These are phyloP conservation scores for Hypoxylon sp. DNA, from an alignment of 2,329 filamentous ascomycete species.

Conservation along the genomic window DNA sequence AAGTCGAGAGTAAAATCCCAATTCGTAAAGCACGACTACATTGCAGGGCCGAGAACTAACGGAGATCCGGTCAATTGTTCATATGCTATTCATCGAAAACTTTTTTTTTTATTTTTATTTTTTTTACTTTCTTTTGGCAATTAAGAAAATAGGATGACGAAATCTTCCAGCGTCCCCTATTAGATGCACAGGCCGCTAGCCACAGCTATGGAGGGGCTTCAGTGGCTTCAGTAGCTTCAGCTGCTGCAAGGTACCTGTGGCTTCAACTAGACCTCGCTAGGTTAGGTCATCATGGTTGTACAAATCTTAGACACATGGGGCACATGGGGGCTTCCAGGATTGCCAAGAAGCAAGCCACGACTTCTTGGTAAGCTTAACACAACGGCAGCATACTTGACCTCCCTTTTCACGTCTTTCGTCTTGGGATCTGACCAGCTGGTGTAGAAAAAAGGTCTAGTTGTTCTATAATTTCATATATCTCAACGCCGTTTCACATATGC, in stretches of 20 bases:
- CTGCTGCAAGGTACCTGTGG: too few species aligned
- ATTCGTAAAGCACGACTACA: not conserved
- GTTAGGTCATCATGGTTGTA: not conserved
- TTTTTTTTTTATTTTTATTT: not conserved
- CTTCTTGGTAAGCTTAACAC: slow-evolving; percentile 30
- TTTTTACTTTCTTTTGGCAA: not conserved
- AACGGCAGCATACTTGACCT: slow-evolving; percentile 12
- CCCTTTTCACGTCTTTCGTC: not conserved
- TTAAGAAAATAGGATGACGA: slow-evolving; percentile 21
- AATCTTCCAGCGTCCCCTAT: slow-evolving; percentile 6
- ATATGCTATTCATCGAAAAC: not conserved
- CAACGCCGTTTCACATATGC: slow-evolving; percentile 6
- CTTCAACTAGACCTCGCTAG: not conserved
- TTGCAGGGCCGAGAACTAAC: not conserved
- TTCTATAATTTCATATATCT: slow-evolving; percentile 16
- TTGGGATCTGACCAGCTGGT: not conserved
- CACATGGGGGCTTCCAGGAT: not conserved
- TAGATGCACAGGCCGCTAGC: not conserved
- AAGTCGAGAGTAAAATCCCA: not conserved
- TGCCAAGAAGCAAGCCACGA: slow-evolving; percentile 16
- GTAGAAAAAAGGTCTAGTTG: slow-evolving; percentile 4
- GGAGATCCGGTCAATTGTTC: not conserved
- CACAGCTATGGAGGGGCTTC: not conserved
- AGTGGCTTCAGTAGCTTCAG: too few species aligned
- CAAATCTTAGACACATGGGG: slow-evolving; percentile 1